Evolutionary conservation across 805 yeast species (phyloP).

Genomic region (Teunomyces atbi): DNA sequence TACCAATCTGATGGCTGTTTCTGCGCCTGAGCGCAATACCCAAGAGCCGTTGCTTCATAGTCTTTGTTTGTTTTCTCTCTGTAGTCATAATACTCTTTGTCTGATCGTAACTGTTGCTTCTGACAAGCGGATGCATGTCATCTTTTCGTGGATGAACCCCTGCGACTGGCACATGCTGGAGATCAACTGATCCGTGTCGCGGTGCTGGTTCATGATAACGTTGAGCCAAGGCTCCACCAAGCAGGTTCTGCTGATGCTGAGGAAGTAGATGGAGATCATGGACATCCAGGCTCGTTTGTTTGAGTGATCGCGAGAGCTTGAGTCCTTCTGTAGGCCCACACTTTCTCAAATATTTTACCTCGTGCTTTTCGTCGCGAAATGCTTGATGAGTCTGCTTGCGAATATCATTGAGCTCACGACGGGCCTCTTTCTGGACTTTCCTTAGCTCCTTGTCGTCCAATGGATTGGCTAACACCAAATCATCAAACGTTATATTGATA

Average conservation of each 20-base stretch:
- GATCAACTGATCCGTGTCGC: background rate
- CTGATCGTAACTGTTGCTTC: conserved; percentile 33
- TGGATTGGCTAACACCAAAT: conserved; percentile 4
- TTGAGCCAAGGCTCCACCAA: background rate
- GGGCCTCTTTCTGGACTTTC: background rate
- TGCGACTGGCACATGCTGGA: background rate
- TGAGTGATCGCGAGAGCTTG: conserved; percentile 3
- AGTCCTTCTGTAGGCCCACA: background rate
- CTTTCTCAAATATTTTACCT: background rate
- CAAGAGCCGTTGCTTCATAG: conserved; percentile 4
- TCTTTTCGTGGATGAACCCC: background rate
- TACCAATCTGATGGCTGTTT: conserved; percentile 23
- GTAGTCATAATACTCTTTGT: conserved; percentile 36
- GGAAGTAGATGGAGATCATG: background rate
- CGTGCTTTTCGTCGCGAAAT: conserved; percentile 1
- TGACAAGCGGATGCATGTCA: conserved; percentile 10
- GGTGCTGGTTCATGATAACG: background rate
- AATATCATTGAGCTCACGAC: background rate
- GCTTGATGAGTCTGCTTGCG: background rate
- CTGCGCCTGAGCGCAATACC: conserved; percentile 24
- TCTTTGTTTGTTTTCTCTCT: conserved; percentile 14
- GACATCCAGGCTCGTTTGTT: conserved; percentile 2
- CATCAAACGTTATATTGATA: conserved; percentile 2
- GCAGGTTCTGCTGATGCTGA: background rate
- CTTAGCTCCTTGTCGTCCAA: conserved; percentile 6